phyloP scores from a whole-genome alignment of 1,139 yeast genomes.

The Candida sp. region DNA sequence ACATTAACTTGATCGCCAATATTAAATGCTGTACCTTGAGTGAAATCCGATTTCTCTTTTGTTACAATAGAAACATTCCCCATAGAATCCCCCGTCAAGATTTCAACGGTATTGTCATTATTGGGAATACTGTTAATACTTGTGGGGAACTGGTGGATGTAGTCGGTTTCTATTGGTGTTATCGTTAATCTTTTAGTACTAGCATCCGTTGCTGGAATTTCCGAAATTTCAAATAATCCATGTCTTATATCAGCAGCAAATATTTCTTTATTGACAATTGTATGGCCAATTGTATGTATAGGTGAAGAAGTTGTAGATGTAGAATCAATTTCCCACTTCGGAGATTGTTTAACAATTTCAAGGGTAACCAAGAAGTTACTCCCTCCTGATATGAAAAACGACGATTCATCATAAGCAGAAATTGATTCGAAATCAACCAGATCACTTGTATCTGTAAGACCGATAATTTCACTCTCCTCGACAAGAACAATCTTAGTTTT shows the following conservation, averaged over 20 bases:
- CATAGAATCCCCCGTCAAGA: constrained; percentile 25
- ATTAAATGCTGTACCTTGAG: constrained; percentile 17
- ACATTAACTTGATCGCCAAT: constrained; percentile 33
- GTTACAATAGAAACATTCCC: constrained; percentile 23
- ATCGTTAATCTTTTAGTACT: not conserved
- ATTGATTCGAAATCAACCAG: constrained; percentile 10
- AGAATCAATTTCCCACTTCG: constrained; percentile 12
- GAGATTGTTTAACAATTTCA: constrained; percentile 1
- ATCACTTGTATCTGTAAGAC: constrained; percentile 8
- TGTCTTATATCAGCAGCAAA: constrained; percentile 19
- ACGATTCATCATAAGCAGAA: constrained; percentile 5
- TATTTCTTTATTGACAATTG: constrained; percentile 5
- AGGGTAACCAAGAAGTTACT: constrained; percentile 9
- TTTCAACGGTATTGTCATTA: not conserved
- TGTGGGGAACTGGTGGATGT: constrained; percentile 14
- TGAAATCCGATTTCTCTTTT: constrained; percentile 3
- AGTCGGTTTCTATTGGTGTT: constrained; percentile 4
- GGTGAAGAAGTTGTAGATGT: constrained; percentile 9
- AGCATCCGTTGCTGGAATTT: not conserved
- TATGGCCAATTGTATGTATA: constrained; percentile 10
- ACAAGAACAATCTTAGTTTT: constrained; percentile 8
- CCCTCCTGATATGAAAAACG: constrained; percentile 13
- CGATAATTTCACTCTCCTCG: constrained; percentile 8
- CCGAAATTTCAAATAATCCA: constrained; percentile 12
- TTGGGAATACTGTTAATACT: constrained; percentile 8